Conservation (phyloP, 768 basidiomycete species). For the Rhodotorula babjevae region DNA sequence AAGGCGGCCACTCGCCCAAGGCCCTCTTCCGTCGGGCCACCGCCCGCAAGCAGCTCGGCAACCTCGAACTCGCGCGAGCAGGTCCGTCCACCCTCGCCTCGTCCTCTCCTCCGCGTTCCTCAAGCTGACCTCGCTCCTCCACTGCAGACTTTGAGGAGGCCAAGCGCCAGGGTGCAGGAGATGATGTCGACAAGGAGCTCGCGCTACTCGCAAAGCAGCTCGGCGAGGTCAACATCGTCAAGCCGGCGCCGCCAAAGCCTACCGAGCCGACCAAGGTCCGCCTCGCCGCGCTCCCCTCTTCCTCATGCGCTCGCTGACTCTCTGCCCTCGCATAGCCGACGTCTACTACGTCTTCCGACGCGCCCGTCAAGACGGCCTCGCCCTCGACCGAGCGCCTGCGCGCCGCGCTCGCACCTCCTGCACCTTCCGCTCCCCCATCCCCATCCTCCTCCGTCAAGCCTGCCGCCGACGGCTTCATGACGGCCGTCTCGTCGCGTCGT, state of each 20-base stretch:
- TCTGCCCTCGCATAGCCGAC: background rate
- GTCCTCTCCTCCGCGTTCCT: background rate
- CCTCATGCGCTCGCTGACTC: background rate
- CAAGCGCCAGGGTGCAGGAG: conserved; percentile 12
- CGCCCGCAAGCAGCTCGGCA: conserved; percentile 46
- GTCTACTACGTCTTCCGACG: fast-evolving
- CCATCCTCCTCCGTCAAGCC: background rate
- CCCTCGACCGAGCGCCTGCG: conserved; percentile 13
- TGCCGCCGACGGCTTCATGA: background rate
- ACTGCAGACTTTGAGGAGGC: conserved; percentile 24
- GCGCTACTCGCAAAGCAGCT: background rate
- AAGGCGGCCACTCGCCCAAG: conserved; percentile 45
- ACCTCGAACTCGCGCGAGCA: background rate
- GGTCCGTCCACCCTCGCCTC: conserved; percentile 7
- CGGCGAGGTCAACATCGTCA: too few species aligned
- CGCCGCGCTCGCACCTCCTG: conserved; percentile 5
- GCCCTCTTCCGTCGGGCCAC: conserved; percentile 48
- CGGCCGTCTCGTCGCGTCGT: conserved; percentile 8
- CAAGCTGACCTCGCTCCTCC: background rate
- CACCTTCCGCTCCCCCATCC: background rate
- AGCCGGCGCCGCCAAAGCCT: background rate
- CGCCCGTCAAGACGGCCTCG: background rate
- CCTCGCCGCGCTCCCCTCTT: background rate
- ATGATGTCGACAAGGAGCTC: conserved; percentile 24
- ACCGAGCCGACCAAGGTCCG: background rate